Base-by-base conservation (phyloP, 345 rosid species). In the Punica granatum region DNA sequence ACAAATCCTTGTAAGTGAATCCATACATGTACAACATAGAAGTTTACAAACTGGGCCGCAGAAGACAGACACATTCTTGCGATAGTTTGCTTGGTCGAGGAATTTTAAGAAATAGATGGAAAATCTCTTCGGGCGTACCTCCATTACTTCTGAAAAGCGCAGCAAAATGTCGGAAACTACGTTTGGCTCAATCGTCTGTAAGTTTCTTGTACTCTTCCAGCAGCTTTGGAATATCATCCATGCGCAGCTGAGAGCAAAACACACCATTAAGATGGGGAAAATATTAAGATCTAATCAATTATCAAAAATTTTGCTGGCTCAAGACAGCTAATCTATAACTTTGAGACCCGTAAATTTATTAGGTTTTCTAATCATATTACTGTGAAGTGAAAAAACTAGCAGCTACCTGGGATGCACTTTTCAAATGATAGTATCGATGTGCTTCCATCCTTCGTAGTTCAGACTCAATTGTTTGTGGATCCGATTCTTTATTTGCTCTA, bases 171-270 rank as follows among this genome's bases (percentile, higher is more conserved):
- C 48, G 1, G 48, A 13, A 8, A n/a, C 23, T n/a, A n/a, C 31
- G 34, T 60, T 33, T 32, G 0, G 33, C 69, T 85, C 68, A 78
- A 63, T 75, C 77, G 14, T 69, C 66, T 63, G 75, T 32, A 69
- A 88, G 82, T 73, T 82, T 75, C 73, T 74, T 86, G 80, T 89
- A 91, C 74, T 89, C 97, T 58, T 76, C 86, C 73, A 91, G 83
- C 64, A 94, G 86, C 79, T 82, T 85, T 11, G 99, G 78, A 33
- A 91, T 80, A 66, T 89, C 96, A 76, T 83, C 84, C 77, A 94
- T 84, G 33, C 89, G 89, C 76, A 94, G 73, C 95, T 92, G 88
- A 58, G 70, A 80, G 72, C 25, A 63, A 66, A 41, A 26, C 34
- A 67, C 60, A 63, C 37, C 26, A 44, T 67, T 49, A 19, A 62